Base-by-base conservation (phyloP, 805 yeast genomes). In the Ogataea pignaliae region DNA sequence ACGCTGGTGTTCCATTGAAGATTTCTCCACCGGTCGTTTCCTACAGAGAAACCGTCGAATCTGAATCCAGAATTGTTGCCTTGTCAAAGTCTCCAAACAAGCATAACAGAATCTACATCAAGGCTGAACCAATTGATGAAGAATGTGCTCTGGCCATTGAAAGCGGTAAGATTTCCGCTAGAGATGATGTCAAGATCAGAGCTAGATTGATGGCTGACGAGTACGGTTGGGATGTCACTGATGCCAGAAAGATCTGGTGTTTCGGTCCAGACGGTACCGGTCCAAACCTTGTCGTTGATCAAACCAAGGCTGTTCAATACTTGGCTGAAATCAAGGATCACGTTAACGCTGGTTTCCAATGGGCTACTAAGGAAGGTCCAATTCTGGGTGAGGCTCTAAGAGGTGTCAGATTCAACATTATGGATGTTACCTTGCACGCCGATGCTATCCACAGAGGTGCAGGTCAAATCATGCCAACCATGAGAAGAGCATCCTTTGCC, bases 401-500 rank as follows among this genome's bases (percentile, higher is more conserved):
- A 83, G 87, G 96, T 66, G 81, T 89, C 67, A 89, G 98, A 80
- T 78, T 88, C 75, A 91, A 91, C 96, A 86, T 91, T 69, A 81
- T 91, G 79, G 99, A 91, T 84, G 99, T 91, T 69, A 90, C 97
- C 63, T 81, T 91, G 75, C 99, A 91, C 78, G 96, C 98, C 71
- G 99, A 91, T 87, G 97, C 99, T 76, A 91, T 91, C 78, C 99
- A 91, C 87, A 90, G 99, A 87, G 98, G 98, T 83, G 97, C 95
- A 79, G 99, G 98, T 78, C 99, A 91, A 82, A 83, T 91, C 74
- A 89, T 93, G 78, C 97, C 98, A 78, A 91, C 99, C 75, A 91
- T 93, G 98, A 90, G 98, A 85, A 90, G 98, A 83, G 98, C 83
- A 64, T 88, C 98, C 60, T 93, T 87, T 80, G 99, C 98, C 69